These are phyloP conservation scores for Umbelopsis sp. DNA, from an alignment of 371 early-diverging fungal species.

Conservation along the genomic window DNA sequence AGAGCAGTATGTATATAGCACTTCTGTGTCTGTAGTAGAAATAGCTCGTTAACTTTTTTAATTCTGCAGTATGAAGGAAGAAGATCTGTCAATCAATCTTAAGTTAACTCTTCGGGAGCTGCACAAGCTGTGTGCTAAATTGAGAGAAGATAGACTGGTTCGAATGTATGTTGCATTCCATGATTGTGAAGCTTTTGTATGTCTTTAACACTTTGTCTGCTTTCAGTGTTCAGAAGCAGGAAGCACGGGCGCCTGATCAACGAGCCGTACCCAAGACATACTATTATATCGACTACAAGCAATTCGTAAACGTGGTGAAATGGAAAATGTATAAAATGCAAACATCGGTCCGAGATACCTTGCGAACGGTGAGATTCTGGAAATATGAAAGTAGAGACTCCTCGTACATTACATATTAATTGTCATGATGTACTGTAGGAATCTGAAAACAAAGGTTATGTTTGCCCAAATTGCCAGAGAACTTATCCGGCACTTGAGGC, in stretches of 20 bases:
- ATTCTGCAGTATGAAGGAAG: conserved; percentile 66
- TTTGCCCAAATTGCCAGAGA: conserved; percentile 65
- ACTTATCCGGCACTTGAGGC: conserved; percentile 64
- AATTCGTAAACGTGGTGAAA: conserved; percentile 91
- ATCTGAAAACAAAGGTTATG: conserved; percentile 73
- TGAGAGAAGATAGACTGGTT: conserved; percentile 75
- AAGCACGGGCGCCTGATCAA: conserved; percentile 68
- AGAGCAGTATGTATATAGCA: background rate
- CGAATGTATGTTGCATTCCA: conserved; percentile 57
- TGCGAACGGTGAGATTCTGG: conserved; percentile 59
- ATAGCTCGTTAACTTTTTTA: conserved; percentile 13
- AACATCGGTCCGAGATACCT: conserved; percentile 66
- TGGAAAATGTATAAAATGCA: conserved; percentile 90
- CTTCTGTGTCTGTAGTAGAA: background rate
- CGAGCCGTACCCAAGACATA: conserved; percentile 72
- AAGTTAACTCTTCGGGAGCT: conserved; percentile 75
- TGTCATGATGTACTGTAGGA: conserved; percentile 38
- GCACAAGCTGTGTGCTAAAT: conserved; percentile 78
- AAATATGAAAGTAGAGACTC: background rate
- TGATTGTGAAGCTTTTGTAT: conserved; percentile 19
- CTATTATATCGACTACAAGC: conserved; percentile 90
- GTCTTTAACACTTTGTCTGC: conserved; percentile 14
- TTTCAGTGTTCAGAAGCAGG: conserved; percentile 49
- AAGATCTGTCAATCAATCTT: conserved; percentile 73
- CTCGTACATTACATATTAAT: background rate